phyloP scores from a whole-genome alignment of 805 yeast genomes.

The Candida schatavii region DNA sequence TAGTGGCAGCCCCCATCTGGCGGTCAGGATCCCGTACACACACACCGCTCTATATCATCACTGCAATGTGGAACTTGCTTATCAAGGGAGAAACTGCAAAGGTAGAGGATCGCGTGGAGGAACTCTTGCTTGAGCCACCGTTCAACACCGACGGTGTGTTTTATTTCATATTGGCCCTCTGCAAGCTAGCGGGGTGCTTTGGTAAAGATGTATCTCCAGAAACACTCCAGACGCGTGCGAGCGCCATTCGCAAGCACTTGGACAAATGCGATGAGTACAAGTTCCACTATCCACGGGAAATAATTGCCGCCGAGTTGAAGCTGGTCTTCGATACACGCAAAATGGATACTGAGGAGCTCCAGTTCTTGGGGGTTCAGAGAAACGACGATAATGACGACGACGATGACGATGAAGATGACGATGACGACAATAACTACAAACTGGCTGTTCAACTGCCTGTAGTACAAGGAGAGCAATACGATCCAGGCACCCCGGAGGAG shows the following conservation, averaged over 20 bases:
- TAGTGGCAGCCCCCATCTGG: constrained; percentile 34
- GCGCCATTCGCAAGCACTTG: constrained; percentile 12
- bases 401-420: no score
- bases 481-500: no score
- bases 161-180: constrained; percentile 32
- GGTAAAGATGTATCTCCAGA: constrained; percentile 6
- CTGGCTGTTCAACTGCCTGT: no score
- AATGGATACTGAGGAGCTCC: neutral
- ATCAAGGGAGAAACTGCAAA: constrained; percentile 30
- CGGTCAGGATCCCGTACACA: constrained; percentile 38
- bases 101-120: constrained; percentile 33
- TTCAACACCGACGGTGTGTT: constrained; percentile 40
- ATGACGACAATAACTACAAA: no score
- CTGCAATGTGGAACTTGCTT: constrained; percentile 43
- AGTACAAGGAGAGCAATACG: no score
- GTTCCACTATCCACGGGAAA: constrained; percentile 24
- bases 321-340: constrained; percentile 4
- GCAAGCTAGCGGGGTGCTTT: constrained; percentile 23
- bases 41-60: constrained; percentile 39
- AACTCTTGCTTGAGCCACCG: constrained; percentile 41
- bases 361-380: neutral
- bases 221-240: neutral
- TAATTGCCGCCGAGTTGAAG: constrained; percentile 12
- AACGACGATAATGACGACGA: constrained; percentile 6
- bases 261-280: constrained; percentile 20